Evolutionary conservation across 495 filamentous ascomycete genomes (phyloP).

Genomic region (Penicillium turbatum): DNA sequence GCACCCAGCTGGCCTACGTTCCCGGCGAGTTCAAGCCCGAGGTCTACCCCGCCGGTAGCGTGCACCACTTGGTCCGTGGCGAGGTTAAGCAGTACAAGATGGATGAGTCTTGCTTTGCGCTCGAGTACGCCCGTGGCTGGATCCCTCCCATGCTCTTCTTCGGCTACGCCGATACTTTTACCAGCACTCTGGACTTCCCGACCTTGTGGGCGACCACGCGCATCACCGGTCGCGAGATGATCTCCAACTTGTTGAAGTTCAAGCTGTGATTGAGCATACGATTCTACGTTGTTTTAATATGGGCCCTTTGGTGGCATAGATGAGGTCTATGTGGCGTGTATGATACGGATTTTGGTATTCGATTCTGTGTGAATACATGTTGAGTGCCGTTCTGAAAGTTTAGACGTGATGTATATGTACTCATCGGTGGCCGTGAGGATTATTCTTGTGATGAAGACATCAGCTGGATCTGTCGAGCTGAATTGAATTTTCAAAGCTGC

Average conservation of each 20-base stretch:
- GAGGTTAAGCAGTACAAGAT: constrained; percentile 83
- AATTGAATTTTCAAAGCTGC: too few relatives aligned
- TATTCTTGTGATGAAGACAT: background rate
- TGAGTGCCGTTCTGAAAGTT: background rate
- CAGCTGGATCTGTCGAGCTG: background rate
- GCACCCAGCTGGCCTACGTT: constrained; percentile 67
- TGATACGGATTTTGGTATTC: background rate
- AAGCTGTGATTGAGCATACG: constrained; percentile 57
- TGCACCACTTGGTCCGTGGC: constrained; percentile 75
- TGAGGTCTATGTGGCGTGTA: constrained; percentile 1
- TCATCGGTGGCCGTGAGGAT: background rate
- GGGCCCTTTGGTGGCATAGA: background rate
- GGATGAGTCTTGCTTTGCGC: constrained; percentile 73
- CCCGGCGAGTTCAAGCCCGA: constrained; percentile 67
- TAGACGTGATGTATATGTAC: background rate
- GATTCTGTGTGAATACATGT: background rate
- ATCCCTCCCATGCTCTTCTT: constrained; percentile 88
- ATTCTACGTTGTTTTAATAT: background rate
- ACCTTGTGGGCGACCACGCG: constrained; percentile 72
- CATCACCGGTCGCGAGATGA: constrained; percentile 69
- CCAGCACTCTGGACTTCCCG: constrained; percentile 69
- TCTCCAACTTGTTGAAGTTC: constrained; percentile 60
- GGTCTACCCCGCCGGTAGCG: constrained; percentile 66
- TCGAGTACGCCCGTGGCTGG: constrained; percentile 87
- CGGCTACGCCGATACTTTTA: constrained; percentile 74